These are phyloP conservation scores for Acacia acuminata DNA, from an alignment of 306 rosid species.

Conservation along the genomic window DNA sequence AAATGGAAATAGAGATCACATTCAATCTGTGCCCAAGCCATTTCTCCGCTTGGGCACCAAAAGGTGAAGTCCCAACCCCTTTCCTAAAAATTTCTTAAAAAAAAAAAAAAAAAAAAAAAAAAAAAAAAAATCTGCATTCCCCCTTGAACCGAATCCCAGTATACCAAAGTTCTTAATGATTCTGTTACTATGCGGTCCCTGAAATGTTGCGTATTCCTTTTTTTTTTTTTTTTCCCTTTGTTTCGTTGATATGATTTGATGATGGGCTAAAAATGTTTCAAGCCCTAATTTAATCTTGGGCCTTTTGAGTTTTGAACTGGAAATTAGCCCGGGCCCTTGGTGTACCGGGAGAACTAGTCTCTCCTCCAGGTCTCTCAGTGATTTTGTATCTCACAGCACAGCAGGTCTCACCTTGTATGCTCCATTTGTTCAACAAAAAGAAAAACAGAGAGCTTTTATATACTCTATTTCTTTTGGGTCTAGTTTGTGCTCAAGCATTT, in stretches of 20 bases:
- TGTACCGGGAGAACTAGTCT: background rate
- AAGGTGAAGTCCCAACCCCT: no score
- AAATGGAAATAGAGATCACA: no score
- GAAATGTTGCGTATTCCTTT: background rate
- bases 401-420: background rate
- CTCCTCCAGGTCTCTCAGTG: background rate
- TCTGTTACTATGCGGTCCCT: background rate
- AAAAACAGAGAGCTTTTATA: background rate
- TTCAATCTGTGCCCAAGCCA: no score
- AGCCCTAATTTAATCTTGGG: background rate
- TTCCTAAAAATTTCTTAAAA: no score
- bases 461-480: background rate
- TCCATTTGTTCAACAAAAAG: background rate
- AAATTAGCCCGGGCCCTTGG: background rate
- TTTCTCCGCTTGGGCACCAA: no score
- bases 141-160: no score
- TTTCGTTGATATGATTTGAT: background rate
- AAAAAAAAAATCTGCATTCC: no score
- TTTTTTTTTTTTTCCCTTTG: no score
- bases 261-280: background rate
- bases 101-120: no score
- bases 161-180: no score
- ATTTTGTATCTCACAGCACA: no score
- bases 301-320: background rate
- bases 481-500: background rate